Conservation (phyloP, 176 grass and related monocot genomes). For the Dendrocalamus sinicus region DNA sequence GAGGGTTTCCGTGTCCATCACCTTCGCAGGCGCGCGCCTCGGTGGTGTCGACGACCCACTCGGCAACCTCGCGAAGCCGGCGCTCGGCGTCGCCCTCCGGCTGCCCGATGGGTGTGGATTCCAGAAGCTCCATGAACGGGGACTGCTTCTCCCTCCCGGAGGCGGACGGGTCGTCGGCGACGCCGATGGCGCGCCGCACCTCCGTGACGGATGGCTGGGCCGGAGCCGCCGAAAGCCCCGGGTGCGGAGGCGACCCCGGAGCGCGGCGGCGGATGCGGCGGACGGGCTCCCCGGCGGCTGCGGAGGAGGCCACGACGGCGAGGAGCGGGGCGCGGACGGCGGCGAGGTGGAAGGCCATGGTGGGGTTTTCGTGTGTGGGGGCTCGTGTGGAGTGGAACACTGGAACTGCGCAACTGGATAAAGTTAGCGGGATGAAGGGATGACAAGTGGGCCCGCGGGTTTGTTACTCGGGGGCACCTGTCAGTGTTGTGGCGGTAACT, state of each 20-base stretch:
- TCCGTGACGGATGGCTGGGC: slow-evolving; percentile 63
- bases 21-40: slow-evolving; percentile 39
- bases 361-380: not conserved
- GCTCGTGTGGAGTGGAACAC: not conserved
- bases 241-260: not conserved
- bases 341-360: slow-evolving; percentile 21
- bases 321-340: slow-evolving; percentile 51
- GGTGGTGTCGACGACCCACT: slow-evolving; percentile 62
- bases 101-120: slow-evolving; percentile 64
- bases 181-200: slow-evolving; percentile 76
- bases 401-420: slow-evolving; percentile 16
- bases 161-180: slow-evolving; percentile 44
- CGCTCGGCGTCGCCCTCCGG: slow-evolving; percentile 62
- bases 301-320: slow-evolving; percentile 26
- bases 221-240: not conserved
- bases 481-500: too few relatives aligned
- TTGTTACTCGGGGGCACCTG: too few relatives aligned
- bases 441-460: too few relatives aligned
- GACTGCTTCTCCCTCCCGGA: slow-evolving; percentile 47
- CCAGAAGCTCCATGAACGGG: slow-evolving; percentile 63
- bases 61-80: slow-evolving; percentile 73
- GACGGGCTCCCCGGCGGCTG: slow-evolving; percentile 16
- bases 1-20: slow-evolving; percentile 7
- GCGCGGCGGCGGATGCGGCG: slow-evolving; percentile 37
- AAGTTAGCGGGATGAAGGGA: not conserved